These are phyloP conservation scores for Phytopythium litorale DNA, from an alignment of 352 stramenopile species.

Conservation along the genomic window DNA sequence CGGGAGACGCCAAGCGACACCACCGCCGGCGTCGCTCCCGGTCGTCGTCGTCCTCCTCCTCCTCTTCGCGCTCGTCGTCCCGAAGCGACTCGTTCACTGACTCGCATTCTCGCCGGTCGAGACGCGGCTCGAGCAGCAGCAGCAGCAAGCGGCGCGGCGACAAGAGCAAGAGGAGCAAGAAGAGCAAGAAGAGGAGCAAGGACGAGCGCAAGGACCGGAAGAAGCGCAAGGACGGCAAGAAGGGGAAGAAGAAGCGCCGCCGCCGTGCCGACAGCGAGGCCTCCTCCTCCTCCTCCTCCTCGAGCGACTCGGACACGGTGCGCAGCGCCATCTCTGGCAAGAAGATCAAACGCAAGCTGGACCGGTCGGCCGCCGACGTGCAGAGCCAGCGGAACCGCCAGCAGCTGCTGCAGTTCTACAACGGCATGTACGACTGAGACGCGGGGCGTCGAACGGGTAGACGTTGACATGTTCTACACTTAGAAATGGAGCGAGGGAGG, in stretches of 20 bases:
- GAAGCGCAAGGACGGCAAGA: constrained; percentile 26
- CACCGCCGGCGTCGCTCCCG: not conserved
- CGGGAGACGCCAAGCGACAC: not conserved
- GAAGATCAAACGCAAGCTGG: constrained; percentile 84
- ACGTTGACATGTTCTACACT: not conserved
- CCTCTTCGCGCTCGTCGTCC: constrained; percentile 6
- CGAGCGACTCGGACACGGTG: constrained; percentile 53
- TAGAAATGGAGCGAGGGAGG: not conserved
- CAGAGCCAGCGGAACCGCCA: constrained; percentile 71
- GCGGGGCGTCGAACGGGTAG: not conserved
- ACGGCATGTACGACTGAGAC: constrained; percentile 76
- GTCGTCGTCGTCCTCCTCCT: constrained; percentile 13
- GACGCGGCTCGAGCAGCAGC: constrained; percentile 16
- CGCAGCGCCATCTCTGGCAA: constrained; percentile 83
- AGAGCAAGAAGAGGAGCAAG: constrained; percentile 29
- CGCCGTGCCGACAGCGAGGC: constrained; percentile 10
- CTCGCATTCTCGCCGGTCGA: not conserved
- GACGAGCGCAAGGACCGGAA: constrained; percentile 31
- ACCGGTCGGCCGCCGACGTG: constrained; percentile 47
- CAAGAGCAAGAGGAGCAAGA: constrained; percentile 40
- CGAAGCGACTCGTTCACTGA: constrained; percentile 7
- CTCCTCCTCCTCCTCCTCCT: constrained; percentile 35
- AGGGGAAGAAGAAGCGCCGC: constrained; percentile 31
- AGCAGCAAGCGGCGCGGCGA: constrained; percentile 23
- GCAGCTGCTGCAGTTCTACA: constrained; percentile 85